Evolutionary conservation across 1,284 basidiomycete species (phyloP).

Genomic region (Marasmius fiardii): DNA sequence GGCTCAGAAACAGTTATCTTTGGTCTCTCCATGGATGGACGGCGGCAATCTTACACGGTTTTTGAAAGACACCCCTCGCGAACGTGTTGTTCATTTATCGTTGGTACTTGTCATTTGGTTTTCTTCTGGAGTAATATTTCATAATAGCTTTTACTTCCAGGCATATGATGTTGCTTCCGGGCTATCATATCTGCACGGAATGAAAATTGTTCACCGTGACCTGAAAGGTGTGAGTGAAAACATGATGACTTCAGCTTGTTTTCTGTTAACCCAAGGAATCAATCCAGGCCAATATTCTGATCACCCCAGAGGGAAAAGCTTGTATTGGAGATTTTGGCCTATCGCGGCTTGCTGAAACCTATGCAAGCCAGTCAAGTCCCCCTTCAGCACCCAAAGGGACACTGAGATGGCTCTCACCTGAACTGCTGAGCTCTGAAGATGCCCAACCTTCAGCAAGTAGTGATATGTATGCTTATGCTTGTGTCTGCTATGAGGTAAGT

Average conservation of each 20-base stretch:
- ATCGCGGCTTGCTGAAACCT: slow-evolving; percentile 17
- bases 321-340: slow-evolving; percentile 35
- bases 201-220: slow-evolving; percentile 33
- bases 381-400: too few species aligned
- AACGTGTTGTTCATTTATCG: slow-evolving; percentile 16
- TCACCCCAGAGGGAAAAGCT: slow-evolving; percentile 27
- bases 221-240: slow-evolving; percentile 30
- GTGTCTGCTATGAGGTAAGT: too few species aligned
- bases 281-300: not conserved
- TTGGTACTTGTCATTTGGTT: slow-evolving; percentile 19
- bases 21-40: slow-evolving; percentile 28
- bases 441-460: too few species aligned
- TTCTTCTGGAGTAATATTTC: not conserved
- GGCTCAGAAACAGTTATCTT: not conserved
- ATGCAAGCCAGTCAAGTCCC: too few species aligned
- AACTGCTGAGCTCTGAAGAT: too few species aligned
- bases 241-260: not conserved
- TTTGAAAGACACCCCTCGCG: slow-evolving; percentile 17
- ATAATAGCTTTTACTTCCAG: slow-evolving; percentile 11
- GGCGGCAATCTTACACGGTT: slow-evolving; percentile 29
- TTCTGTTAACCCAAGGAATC: not conserved
- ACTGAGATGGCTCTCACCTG: slow-evolving; percentile 23
- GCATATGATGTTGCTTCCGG: slow-evolving; percentile 26
- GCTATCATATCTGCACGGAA: slow-evolving; percentile 30
- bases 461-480: too few species aligned